A percentile compares a stretch with the other conserved stretches of the same genome.
Conservation (phyloP, 768 basidiomycete species). For the Agaricus blazei region DNA sequence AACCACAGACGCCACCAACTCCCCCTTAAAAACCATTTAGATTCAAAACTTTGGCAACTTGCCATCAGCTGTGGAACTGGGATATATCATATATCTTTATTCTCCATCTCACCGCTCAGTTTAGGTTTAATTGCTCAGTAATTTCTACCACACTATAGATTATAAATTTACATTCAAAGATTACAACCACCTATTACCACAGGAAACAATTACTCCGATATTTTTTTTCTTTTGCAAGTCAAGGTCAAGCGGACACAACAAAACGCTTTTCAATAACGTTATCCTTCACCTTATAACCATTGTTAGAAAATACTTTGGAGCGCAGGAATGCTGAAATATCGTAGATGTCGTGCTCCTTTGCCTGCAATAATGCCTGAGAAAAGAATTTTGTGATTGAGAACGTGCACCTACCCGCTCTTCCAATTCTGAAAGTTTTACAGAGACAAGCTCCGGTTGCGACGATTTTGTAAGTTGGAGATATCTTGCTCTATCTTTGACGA, state of each 20-base stretch:
- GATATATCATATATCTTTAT: constrained; percentile 1
- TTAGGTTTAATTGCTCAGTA: constrained; percentile 4
- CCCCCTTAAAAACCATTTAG: not conserved
- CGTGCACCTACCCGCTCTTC: constrained; percentile 69
- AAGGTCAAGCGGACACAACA: constrained; percentile 8
- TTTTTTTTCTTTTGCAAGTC: too few species aligned
- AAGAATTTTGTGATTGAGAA: not conserved
- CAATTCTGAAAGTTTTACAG: constrained; percentile 75
- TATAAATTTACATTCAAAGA: constrained; percentile 5
- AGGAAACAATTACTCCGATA: constrained; percentile 12
- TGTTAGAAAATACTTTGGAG: constrained; percentile 79
- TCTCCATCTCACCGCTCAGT: constrained; percentile 4
- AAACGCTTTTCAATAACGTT: constrained; percentile 69
- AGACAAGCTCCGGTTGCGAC: constrained; percentile 72
- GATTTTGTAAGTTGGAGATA: constrained; percentile 74
- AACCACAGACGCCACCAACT: not conserved
- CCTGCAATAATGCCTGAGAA: constrained; percentile 38
- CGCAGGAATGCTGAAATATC: constrained; percentile 82
- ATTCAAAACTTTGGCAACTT: not conserved
- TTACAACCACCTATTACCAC: not conserved
- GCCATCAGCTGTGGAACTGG: not conserved
- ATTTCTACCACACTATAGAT: constrained; percentile 13
- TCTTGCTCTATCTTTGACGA: constrained; percentile 90
- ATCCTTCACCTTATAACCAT: constrained; percentile 78
- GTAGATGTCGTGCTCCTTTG: constrained; percentile 96